These are phyloP conservation scores for Solanum chmielewskii DNA, from an alignment of 257 asterid genomes.

Conservation along the genomic window DNA sequence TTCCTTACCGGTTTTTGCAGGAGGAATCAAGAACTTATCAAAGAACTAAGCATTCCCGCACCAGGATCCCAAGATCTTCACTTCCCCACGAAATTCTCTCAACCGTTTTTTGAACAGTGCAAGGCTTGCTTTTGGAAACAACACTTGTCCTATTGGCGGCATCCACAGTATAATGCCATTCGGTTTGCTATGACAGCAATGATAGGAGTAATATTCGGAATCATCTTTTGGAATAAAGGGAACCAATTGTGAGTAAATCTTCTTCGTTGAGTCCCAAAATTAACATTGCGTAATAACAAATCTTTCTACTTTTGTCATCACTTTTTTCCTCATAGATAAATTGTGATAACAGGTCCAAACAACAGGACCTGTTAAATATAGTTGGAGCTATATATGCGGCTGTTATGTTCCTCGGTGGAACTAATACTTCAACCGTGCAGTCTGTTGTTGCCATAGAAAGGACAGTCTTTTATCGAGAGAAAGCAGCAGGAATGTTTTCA, in stretches of 20 bases:
- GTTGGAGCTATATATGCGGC: conserved; percentile 77
- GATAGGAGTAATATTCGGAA: conserved; percentile 58
- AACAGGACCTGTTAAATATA: conserved; percentile 57
- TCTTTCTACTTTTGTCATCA: neutral
- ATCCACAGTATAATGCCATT: conserved; percentile 55
- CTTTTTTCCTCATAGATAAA: neutral
- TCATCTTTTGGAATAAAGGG: conserved; percentile 68
- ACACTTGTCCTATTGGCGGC: conserved; percentile 62
- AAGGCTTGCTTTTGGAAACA: conserved; percentile 85
- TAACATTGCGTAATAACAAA: neutral
- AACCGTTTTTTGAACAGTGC: conserved; percentile 48
- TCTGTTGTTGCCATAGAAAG: conserved; percentile 73
- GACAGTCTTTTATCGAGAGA: conserved; percentile 79
- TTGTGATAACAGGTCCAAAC: conserved; percentile 35
- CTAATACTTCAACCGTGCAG: conserved; percentile 63
- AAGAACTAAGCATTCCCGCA: conserved; percentile 47
- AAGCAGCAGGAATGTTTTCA: conserved; percentile 80
- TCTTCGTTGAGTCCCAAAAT: neutral
- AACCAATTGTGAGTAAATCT: conserved; percentile 33
- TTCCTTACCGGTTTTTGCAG: conserved; percentile 15
- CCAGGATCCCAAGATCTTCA: conserved; percentile 52
- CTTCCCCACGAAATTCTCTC: conserved; percentile 50
- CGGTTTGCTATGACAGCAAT: conserved; percentile 56
- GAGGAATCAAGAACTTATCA: conserved; percentile 67
- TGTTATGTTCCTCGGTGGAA: conserved; percentile 77